Percentiles rank a stretch among this genome's conserved stretches.
Conservation (phyloP, 805 yeast genomes). For the Zygosaccharomyces siamensis region DNA sequence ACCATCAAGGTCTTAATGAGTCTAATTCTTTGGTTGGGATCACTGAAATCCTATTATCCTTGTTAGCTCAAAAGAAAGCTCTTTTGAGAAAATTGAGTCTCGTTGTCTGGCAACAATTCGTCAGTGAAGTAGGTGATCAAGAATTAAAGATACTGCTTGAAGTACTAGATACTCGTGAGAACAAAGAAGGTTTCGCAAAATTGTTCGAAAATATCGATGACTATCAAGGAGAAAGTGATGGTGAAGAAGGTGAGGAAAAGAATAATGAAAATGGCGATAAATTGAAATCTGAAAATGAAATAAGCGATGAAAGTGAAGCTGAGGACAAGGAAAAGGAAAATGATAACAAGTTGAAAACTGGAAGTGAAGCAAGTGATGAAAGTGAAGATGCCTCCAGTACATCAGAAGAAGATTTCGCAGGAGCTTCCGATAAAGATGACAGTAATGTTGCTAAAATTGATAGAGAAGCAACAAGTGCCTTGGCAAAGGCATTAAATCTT, state of each 20-base stretch:
- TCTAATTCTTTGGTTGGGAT: conserved; percentile 44
- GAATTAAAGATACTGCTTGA: conserved; percentile 51
- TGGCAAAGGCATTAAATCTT: conserved; percentile 68
- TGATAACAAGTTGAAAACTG: conserved; percentile 30
- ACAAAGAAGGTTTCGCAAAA: conserved; percentile 70
- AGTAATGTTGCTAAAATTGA: conserved; percentile 47
- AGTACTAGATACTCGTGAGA: conserved; percentile 62
- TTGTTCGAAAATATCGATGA: conserved; percentile 64
- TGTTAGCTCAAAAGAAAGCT: conserved; percentile 53
- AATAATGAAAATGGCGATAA: conserved; percentile 33
- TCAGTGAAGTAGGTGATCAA: conserved; percentile 40
- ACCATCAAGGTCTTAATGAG: conserved; percentile 35
- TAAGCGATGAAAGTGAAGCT: conserved; percentile 35
- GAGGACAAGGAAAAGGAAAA: conserved; percentile 36
- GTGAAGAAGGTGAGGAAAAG: conserved; percentile 40
- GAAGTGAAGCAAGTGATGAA: conserved; percentile 31
- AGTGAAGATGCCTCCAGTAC: conserved; percentile 27
- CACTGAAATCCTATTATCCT: conserved; percentile 55
- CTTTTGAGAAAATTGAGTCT: conserved; percentile 54
- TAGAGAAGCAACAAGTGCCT: conserved; percentile 52
- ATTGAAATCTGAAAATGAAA: conserved; percentile 29
- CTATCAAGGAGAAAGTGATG: conserved; percentile 41
- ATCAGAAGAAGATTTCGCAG: conserved; percentile 31
- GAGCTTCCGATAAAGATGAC: conserved; percentile 31
- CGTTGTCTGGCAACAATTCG: conserved; percentile 53